Evolutionary conservation across 352 stramenopile genomes (phyloP).

Genomic region (Phytophthora palmivora): DNA sequence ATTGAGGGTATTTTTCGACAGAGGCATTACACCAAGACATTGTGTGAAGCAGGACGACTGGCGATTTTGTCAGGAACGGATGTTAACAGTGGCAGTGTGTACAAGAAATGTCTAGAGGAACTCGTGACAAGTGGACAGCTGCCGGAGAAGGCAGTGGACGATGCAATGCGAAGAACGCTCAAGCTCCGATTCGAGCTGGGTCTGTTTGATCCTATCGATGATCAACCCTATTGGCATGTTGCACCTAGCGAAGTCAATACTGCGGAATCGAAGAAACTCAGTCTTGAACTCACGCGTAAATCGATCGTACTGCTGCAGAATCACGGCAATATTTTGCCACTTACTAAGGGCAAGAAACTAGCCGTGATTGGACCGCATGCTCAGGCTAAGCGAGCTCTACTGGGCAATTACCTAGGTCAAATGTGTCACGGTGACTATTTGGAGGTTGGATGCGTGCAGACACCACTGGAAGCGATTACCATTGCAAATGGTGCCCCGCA

Average conservation of each 20-base stretch:
- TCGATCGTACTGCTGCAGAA: conserved; percentile 96
- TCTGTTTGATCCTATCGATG: conserved; percentile 90
- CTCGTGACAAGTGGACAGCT: conserved; percentile 59
- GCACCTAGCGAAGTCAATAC: conserved; percentile 78
- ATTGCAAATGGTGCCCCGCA: conserved; percentile 51
- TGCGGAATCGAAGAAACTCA: conserved; percentile 60
- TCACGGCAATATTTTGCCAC: conserved; percentile 65
- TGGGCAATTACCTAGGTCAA: conserved; percentile 90
- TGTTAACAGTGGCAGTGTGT: conserved; percentile 89
- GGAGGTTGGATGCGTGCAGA: conserved; percentile 72
- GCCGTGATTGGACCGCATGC: conserved; percentile 89
- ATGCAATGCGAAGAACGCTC: conserved; percentile 73
- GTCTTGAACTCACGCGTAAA: conserved; percentile 79
- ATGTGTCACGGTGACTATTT: conserved; percentile 82
- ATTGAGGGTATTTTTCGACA: conserved; percentile 84
- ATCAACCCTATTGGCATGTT: conserved; percentile 85
- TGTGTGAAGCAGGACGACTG: conserved; percentile 66
- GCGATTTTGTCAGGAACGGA: conserved; percentile 85
- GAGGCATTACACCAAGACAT: conserved; percentile 80
- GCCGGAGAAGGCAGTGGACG: conserved; percentile 59
- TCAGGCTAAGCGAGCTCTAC: conserved; percentile 53
- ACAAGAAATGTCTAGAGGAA: conserved; percentile 76
- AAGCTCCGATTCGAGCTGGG: conserved; percentile 92
- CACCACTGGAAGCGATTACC: conserved; percentile 71
- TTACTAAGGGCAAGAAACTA: conserved; percentile 58